Evolutionary conservation across 169 alveolate species (phyloP).

Genomic region (Amoebophrya sp.): DNA sequence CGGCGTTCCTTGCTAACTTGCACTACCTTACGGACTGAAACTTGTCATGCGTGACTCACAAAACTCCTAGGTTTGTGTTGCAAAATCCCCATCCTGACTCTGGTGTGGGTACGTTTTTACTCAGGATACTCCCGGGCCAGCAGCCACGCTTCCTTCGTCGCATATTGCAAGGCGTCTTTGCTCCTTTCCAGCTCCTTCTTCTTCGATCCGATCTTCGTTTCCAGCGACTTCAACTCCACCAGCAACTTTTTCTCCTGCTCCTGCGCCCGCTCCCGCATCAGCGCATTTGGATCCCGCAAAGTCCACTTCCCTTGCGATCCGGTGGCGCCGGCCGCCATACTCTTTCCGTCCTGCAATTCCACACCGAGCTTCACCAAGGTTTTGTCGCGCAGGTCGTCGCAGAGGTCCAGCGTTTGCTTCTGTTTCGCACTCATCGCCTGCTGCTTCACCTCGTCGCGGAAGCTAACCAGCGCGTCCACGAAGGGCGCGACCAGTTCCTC

Average conservation of each 20-base stretch:
- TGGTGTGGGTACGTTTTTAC: too few relatives aligned
- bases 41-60: too few relatives aligned
- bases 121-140: neutral
- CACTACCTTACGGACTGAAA: too few relatives aligned
- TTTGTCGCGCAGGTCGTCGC: neutral
- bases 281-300: neutral
- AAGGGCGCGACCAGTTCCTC: neutral
- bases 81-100: too few relatives aligned
- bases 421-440: neutral
- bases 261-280: neutral
- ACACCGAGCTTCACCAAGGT: neutral
- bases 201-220: neutral
- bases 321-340: neutral
- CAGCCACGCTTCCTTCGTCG: neutral
- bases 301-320: neutral
- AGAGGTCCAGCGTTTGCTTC: neutral
- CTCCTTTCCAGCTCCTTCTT: neutral
- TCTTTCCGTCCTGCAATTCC: neutral
- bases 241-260: neutral
- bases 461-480: neutral
- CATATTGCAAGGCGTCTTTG: neutral
- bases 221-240: too few relatives aligned
- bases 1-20: too few relatives aligned
- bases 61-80: too few relatives aligned
- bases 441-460: neutral